phyloP scores from a whole-genome alignment of 2,329 filamentous ascomycete species.

The Aspergillus novoparasiticus region DNA sequence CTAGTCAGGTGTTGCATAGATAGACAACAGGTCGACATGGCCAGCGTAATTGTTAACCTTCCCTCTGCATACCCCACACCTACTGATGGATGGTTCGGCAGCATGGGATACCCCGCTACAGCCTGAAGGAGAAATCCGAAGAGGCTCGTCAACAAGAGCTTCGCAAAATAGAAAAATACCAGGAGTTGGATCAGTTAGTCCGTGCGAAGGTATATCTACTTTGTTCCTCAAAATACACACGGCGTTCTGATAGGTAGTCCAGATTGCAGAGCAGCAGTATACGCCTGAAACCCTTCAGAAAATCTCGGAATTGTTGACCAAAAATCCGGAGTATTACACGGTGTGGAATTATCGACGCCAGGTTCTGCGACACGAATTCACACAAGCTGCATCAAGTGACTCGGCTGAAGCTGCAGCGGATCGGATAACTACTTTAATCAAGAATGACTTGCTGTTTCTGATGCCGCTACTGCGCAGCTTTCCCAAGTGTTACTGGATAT shows the following conservation, averaged over 20 bases:
- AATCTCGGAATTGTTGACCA: constrained; percentile 47
- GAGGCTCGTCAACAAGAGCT: constrained; percentile 72
- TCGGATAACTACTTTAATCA: constrained; percentile 59
- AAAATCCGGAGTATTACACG: constrained; percentile 53
- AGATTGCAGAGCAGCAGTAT: constrained; percentile 45
- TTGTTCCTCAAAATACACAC: background rate
- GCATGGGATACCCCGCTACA: constrained; percentile 80
- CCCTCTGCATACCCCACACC: background rate
- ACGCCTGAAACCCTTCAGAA: constrained; percentile 47
- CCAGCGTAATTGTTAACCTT: constrained; percentile 29
- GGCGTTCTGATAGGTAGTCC: constrained; percentile 16
- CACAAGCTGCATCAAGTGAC: constrained; percentile 23
- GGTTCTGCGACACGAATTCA: constrained; percentile 65
- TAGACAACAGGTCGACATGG: constrained; percentile 26
- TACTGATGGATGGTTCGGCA: constrained; percentile 45
- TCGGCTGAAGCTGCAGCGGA: constrained; percentile 42
- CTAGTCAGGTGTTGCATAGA: background rate
- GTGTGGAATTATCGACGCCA: constrained; percentile 64
- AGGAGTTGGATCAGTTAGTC: constrained; percentile 68
- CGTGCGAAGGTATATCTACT: constrained; percentile 59
- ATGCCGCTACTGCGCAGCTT: constrained; percentile 80
- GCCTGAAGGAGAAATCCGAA: constrained; percentile 63
- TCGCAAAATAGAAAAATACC: constrained; percentile 76
- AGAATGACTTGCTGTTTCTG: constrained; percentile 76
- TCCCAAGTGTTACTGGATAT: constrained; percentile 99